Base-by-base conservation (phyloP, 2,329 filamentous ascomycete genomes). In the Aureobasidium sp. region DNA sequence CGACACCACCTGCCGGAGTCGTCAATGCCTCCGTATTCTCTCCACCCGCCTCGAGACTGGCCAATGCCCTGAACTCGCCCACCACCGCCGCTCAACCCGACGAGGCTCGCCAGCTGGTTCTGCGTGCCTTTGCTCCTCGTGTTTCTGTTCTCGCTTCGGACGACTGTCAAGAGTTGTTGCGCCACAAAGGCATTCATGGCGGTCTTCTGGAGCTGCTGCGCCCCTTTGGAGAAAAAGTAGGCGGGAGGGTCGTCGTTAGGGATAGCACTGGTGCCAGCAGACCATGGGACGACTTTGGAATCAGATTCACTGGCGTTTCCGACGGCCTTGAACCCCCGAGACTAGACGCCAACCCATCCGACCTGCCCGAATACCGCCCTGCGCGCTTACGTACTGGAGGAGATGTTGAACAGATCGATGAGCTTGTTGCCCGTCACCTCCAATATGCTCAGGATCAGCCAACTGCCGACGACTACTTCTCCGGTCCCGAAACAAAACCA, bases 241-340 rank as follows among this genome's bases (percentile, higher is more conserved):
- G 88, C 54, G 94, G 94, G 32, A 96, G 94, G 70, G 88, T 99
- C 58, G 89, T 89, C 3, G 87, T 97, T 61, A 81, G 94, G 68
- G 94, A 99, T 75, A 97, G 92, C 71, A 86, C 90, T 67, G 93
- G 94, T 9, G 84, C 87, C 45, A 92, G 91, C 71, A 85, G 85
- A 70, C 83, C 85, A 42, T 93, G 89, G 78, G 93, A 97, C 60
- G 91, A 97, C 72, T 99, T 91, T 74, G 88, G 90, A 1, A 82
- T 99, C 62, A 87, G 91, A 61, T 97, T 99, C 72, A 85, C 88
- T 5, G 83, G 85, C 62, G 83, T 95, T 60, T 85, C 85, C 62
- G 78, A 81, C 68, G 77, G 77, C 32, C 70, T 79, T 47, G 75
- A 77, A 44, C 70, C 70, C 47, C 75, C 73, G 29, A 63, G 71